Base-by-base conservation (phyloP, 352 stramenopile species). In the Nothophytophthora sp. region DNA sequence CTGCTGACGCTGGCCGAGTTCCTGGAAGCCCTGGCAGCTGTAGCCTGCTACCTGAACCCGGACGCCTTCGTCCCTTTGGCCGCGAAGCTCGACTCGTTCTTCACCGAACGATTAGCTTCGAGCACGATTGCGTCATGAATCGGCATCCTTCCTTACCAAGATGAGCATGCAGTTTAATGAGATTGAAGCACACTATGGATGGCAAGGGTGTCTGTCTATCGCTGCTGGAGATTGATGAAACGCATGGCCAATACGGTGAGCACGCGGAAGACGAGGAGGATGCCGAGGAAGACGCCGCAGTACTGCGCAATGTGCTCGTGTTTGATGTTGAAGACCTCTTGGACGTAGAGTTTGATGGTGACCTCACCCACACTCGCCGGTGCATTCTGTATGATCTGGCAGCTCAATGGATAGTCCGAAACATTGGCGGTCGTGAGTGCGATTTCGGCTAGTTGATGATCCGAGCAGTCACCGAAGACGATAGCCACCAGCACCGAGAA, bases 1-100 rank as follows among this genome's bases (percentile, higher is more conserved):
- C 61, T 87, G 9, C 41, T 90, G 33, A 87, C 79, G 3, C 74
- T 77, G 16, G 54, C 70, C 6, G 79, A 90, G 48, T 90, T 86
- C 38, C 44, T 83, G 12, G 74, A 90, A 33, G 63, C 69, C 13
- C 46, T 88, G 1, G 70, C 72, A 12, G 79, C 79, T 2, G 53
- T 90, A 12, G 74, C 70, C 4, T 85, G 73, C 23, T 90, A 88
- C 45, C 56, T 85, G 28, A 66, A 76, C 5, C 76, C 74, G 2
- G 73, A 87, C 50, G 64, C 72, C 2, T 90, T 90, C 39, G 44
- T 85, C 6, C 73, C 79, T 7, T 61, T 88, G 10, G 63, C 76
- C 20, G 50, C 54, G 5, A 88, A 86, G 42, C 60, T 88, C 10
- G 67, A 88, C 39, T 57, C 66, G 4, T 90, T 88, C 41, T 85